These are phyloP conservation scores for Picochlorum sp. DNA, from an alignment of 139 green algal species.

Conservation along the genomic window DNA sequence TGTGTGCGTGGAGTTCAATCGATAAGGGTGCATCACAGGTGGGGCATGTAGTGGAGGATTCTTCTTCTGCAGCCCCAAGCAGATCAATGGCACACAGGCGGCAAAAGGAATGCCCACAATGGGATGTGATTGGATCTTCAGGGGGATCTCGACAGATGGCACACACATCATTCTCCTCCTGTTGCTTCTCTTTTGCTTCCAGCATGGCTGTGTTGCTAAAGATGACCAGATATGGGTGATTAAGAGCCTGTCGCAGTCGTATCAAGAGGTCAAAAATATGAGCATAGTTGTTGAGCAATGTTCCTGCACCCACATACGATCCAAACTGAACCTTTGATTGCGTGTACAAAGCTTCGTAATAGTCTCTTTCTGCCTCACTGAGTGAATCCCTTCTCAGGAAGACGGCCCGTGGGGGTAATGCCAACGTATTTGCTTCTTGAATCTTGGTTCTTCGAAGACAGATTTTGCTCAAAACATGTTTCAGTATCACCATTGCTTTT, in stretches of 20 bases:
- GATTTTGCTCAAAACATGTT: slow-evolving; percentile 55
- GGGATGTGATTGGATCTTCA: slow-evolving; percentile 50
- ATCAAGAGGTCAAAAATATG: slow-evolving; percentile 96
- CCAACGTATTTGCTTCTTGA: slow-evolving; percentile 83
- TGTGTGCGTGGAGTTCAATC: slow-evolving; percentile 54
- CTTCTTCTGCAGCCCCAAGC: slow-evolving; percentile 22
- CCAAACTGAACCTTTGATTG: slow-evolving; percentile 75
- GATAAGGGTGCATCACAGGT: slow-evolving; percentile 60
- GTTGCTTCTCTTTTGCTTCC: neutral
- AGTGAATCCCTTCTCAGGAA: slow-evolving; percentile 62
- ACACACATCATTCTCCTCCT: slow-evolving; percentile 32
- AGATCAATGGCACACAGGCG: slow-evolving; percentile 66
- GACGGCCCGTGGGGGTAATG: slow-evolving; percentile 71
- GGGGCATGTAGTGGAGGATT: slow-evolving; percentile 42
- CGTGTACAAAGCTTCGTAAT: slow-evolving; percentile 82
- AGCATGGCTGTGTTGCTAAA: slow-evolving; percentile 40
- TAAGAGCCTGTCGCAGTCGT: slow-evolving; percentile 25
- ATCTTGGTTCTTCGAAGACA: slow-evolving; percentile 87
- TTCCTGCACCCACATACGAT: slow-evolving; percentile 47
- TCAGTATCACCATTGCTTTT: slow-evolving; percentile 60
- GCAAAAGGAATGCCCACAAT: slow-evolving; percentile 77
- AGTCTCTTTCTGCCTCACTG: slow-evolving; percentile 77
- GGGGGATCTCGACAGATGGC: slow-evolving; percentile 66
- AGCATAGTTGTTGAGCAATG: slow-evolving; percentile 39
- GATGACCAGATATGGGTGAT: slow-evolving; percentile 58